Evolutionary conservation across 2,329 filamentous ascomycete species (phyloP), one percentile per base, ranked within the genome.

Genomic region (Leptographium procerum): DNA sequence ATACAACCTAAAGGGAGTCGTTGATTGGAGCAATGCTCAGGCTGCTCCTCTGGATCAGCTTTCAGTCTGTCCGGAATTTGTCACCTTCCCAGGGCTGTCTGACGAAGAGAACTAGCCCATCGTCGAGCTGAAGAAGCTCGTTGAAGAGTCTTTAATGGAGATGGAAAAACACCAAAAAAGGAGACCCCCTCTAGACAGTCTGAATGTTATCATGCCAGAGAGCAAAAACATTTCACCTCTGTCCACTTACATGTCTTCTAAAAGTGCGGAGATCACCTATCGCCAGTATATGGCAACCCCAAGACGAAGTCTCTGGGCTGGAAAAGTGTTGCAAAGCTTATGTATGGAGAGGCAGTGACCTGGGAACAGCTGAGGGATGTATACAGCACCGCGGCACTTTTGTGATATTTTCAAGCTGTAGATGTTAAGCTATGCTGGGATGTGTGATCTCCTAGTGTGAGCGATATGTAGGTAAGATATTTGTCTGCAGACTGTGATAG

Each of bases 11-110:
- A 69, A 64, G 1, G 70, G 67, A 24, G 61, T 73, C 34, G 64
- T 73, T 51, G 70, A 71, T 61, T 73, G 70, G 71, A 69, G 67
- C 54, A 61, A 61, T 56, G 69, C 70, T 8, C 69, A 70, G 61
- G 63, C 66, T 14, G 69, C 65, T 8, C 69, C 70, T 57, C 59
- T 72, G 1, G 70, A 73, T 64, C 68, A 68, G 55, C 60, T 72
- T 40, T 67, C 69, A 4, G 65, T 72, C 54, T 58, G 47, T 36
- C 56, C 56, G 19, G 56, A 58, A 22, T 43, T 58, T 33, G 26
- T 50, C 55, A 48, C 28, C 29, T 52, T 57, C 33, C 55, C 55
- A 34, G 45, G 55, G 8, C 43, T 16, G 19, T 50, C 55, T 24
- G 40, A 48, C 26, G 55, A 56, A 19, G 34, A 56, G 31, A 56